These are phyloP conservation scores for Xylaria sp. DNA, from an alignment of 2,329 filamentous ascomycete genomes.

Conservation along the genomic window DNA sequence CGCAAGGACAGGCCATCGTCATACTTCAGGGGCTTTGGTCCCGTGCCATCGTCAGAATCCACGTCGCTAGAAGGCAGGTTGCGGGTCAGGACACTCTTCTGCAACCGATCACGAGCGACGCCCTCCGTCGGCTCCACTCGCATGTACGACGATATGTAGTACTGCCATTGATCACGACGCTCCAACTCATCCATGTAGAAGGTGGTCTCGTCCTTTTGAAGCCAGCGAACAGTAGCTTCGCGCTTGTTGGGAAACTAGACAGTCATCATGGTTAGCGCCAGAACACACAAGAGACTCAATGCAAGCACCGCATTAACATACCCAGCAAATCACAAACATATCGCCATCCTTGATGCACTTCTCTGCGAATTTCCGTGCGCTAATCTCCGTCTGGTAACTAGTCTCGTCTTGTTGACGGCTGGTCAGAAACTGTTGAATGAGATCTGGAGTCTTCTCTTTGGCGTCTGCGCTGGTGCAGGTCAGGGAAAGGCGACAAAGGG, in stretches of 20 bases:
- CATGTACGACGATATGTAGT: constrained; percentile 90
- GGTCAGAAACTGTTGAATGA: constrained; percentile 79
- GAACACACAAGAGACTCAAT: background rate
- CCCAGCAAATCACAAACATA: constrained; percentile 83
- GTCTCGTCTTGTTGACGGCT: constrained; percentile 79
- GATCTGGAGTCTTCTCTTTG: constrained; percentile 90
- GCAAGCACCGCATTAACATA: constrained; percentile 48
- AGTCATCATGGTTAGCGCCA: constrained; percentile 32
- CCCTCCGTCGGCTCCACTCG: constrained; percentile 85
- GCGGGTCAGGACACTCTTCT: constrained; percentile 64
- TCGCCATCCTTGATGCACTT: constrained; percentile 90
- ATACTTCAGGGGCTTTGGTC: constrained; percentile 56
- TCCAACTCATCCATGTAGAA: constrained; percentile 88
- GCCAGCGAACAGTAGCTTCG: constrained; percentile 66
- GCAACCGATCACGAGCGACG: constrained; percentile 58
- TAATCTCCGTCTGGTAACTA: constrained; percentile 84
- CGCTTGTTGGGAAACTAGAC: constrained; percentile 59
- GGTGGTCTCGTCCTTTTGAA: constrained; percentile 64
- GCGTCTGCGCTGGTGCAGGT: constrained; percentile 79
- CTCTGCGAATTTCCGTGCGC: constrained; percentile 85
- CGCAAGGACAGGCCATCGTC: constrained; percentile 65
- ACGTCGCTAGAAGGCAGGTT: constrained; percentile 61
- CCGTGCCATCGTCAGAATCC: constrained; percentile 58
- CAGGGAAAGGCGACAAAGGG: constrained; percentile 72
- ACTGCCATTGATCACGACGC: constrained; percentile 78